phyloP scores from a whole-genome alignment of 768 basidiomycete species.

The Mycena crocata region DNA sequence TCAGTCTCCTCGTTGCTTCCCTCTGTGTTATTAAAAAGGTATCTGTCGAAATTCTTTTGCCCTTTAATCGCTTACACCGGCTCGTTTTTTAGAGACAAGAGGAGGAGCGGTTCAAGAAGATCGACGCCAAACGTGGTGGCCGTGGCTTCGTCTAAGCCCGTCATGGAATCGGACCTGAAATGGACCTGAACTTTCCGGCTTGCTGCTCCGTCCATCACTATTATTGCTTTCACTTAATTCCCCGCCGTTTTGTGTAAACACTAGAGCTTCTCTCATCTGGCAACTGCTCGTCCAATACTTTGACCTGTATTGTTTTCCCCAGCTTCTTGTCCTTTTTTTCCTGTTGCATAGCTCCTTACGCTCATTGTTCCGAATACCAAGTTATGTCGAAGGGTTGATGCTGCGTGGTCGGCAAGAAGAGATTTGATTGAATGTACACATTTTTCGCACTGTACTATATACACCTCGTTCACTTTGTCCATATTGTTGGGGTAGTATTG shows the following conservation, averaged over 20 bases:
- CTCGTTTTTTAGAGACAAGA: slow-evolving; percentile 70
- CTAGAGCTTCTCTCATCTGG: slow-evolving; percentile 18
- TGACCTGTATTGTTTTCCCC: slow-evolving; percentile 14
- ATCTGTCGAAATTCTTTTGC: not conserved
- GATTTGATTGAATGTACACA: slow-evolving; percentile 27
- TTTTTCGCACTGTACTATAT: slow-evolving; percentile 16
- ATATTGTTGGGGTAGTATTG: not conserved
- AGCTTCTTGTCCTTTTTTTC: slow-evolving; percentile 4
- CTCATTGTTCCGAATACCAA: slow-evolving; percentile 35
- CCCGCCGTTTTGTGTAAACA: slow-evolving; percentile 8
- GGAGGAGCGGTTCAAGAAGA: slow-evolving; percentile 87
- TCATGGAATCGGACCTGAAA: too few relatives aligned
- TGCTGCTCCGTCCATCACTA: not conserved
- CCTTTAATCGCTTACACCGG: not conserved
- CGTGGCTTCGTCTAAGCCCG: slow-evolving; percentile 89
- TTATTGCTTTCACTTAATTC: slow-evolving; percentile 19
- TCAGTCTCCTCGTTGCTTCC: slow-evolving; percentile 81
- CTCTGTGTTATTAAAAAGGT: slow-evolving; percentile 90
- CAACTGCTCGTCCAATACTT: slow-evolving; percentile 13
- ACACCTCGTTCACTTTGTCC: not conserved
- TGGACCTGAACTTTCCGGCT: not conserved
- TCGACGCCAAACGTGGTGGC: slow-evolving; percentile 90
- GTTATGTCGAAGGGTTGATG: slow-evolving; percentile 32
- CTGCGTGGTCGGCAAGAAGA: slow-evolving; percentile 29
- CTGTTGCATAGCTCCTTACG: slow-evolving; percentile 31